A percentile compares a stretch with the other conserved stretches of the same genome.
Conservation (phyloP, 768 basidiomycete genomes). For the Lentinula sp. region DNA sequence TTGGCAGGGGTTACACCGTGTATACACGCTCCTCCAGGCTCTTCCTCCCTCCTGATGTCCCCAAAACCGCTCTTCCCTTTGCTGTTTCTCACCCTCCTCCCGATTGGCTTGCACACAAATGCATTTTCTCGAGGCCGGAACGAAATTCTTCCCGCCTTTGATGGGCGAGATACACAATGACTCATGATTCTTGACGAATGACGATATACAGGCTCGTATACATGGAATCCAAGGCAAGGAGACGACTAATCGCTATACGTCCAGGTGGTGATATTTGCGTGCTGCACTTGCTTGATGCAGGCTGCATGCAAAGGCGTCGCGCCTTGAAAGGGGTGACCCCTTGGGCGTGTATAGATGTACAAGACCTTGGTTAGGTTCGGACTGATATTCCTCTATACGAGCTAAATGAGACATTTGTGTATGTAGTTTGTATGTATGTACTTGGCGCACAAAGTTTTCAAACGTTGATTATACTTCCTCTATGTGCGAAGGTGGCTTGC, state of each 20-base stretch:
- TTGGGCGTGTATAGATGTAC: neutral
- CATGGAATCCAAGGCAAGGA: neutral
- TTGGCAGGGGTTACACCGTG: neutral
- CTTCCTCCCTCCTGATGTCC: neutral
- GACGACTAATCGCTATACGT: neutral
- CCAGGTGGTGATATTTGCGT: neutral
- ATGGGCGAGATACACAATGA: constrained; percentile 2
- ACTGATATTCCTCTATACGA: constrained; percentile 2
- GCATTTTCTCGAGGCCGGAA: constrained; percentile 2
- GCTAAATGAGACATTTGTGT: neutral
- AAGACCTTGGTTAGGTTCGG: neutral
- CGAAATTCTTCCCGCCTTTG: neutral
- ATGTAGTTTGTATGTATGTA: constrained; percentile 6
- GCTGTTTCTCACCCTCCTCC: neutral
- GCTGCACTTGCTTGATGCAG: neutral
- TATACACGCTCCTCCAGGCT: neutral
- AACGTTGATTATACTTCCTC: neutral
- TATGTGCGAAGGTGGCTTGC: neutral
- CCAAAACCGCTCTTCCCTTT: neutral
- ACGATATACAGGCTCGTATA: neutral
- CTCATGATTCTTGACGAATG: constrained; percentile 8
- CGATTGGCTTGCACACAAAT: neutral
- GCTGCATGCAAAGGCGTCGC: neutral
- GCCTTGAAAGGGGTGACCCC: neutral
- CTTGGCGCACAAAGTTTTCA: neutral